These are phyloP conservation scores for Zygosaccharomyces pseudorouxii DNA, from an alignment of 805 yeast genomes.

Conservation along the genomic window DNA sequence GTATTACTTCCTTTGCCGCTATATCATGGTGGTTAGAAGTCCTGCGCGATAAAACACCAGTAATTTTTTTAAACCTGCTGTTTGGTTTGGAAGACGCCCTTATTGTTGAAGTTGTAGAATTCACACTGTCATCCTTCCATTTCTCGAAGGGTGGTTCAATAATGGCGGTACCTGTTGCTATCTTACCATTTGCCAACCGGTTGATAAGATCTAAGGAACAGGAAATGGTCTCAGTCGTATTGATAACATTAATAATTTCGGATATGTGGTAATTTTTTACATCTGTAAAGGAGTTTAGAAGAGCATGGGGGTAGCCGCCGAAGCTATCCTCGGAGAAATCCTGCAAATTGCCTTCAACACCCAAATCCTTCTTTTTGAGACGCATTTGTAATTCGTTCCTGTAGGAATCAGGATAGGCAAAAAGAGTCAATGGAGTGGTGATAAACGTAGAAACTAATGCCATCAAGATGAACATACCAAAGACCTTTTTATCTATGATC, in stretches of 20 bases:
- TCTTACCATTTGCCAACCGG: conserved; percentile 20
- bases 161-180: neutral
- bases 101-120: conserved; percentile 18
- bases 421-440: conserved; percentile 70
- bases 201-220: conserved; percentile 30
- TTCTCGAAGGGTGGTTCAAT: neutral
- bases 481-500: conserved; percentile 59
- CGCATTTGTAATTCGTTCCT: conserved; percentile 45
- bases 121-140: conserved; percentile 14
- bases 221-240: conserved; percentile 31
- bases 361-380: conserved; percentile 28
- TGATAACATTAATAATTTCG: conserved; percentile 23
- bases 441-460: conserved; percentile 70
- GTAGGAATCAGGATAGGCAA: conserved; percentile 57
- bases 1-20: conserved; percentile 19
- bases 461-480: conserved; percentile 81
- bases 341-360: conserved; percentile 27
- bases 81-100: conserved; percentile 11
- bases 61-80: conserved; percentile 18
- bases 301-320: neutral
- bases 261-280: conserved; percentile 19
- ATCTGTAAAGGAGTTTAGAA: conserved; percentile 20
- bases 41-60: conserved; percentile 16
- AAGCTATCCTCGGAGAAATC: neutral
- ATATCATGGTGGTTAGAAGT: conserved; percentile 19